Evolutionary conservation across 1,139 yeast genomes (phyloP).

Genomic region (Protomyces gravidus): DNA sequence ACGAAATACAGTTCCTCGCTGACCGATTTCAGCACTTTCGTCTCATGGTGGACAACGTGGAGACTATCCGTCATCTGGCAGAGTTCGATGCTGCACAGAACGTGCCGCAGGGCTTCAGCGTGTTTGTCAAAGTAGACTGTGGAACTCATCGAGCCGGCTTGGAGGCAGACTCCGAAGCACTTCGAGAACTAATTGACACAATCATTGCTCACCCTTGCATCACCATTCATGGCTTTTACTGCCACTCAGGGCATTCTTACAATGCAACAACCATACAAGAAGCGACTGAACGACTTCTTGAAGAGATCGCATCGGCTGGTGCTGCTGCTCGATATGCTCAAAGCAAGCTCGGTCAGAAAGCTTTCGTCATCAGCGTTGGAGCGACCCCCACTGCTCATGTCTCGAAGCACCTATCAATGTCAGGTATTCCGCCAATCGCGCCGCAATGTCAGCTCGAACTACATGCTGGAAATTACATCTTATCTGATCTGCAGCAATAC

Average conservation of each 20-base stretch:
- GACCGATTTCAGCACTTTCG: constrained; percentile 47
- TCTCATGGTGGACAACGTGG: constrained; percentile 58
- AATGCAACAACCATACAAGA: constrained; percentile 47
- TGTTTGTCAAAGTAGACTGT: constrained; percentile 38
- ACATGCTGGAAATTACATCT: constrained; percentile 75
- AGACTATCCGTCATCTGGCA: constrained; percentile 47
- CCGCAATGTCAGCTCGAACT: constrained; percentile 55
- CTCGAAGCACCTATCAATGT: constrained; percentile 40
- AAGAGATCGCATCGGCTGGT: constrained; percentile 57
- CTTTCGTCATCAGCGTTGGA: constrained; percentile 57
- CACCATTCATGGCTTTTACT: constrained; percentile 60
- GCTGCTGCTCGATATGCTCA: constrained; percentile 48
- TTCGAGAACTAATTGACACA: constrained; percentile 41
- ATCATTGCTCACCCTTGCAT: constrained; percentile 37
- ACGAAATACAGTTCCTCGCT: constrained; percentile 50
- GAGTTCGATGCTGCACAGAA: constrained; percentile 38
- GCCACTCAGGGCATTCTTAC: constrained; percentile 78
- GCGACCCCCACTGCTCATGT: constrained; percentile 81
- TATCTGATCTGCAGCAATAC: constrained; percentile 70
- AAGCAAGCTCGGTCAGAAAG: constrained; percentile 18
- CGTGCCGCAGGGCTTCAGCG: constrained; percentile 35
- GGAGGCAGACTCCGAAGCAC: constrained; percentile 39
- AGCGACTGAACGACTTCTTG: constrained; percentile 50
- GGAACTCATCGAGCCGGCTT: constrained; percentile 58
- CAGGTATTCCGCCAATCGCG: constrained; percentile 37